Conservation (phyloP, 2,329 filamentous ascomycete genomes). For the Aspergillus versicolor region DNA sequence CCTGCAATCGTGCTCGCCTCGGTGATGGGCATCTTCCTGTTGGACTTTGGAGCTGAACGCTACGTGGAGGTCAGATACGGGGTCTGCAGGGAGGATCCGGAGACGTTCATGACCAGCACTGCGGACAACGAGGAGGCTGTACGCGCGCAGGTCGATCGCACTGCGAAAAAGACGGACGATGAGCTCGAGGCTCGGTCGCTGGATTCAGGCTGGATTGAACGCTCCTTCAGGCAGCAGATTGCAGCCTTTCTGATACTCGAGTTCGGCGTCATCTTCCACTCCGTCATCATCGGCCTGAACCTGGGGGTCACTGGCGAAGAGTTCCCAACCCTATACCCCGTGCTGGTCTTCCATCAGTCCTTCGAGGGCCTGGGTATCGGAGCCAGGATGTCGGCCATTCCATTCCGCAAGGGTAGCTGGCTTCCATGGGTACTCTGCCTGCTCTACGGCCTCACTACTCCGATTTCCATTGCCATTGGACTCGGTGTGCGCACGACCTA, state of each 20-base stretch:
- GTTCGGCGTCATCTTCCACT: slow-evolving; percentile 64
- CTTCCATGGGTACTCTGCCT: slow-evolving; percentile 13
- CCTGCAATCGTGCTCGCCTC: slow-evolving; percentile 14
- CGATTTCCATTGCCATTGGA: slow-evolving; percentile 14
- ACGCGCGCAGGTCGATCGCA: not conserved
- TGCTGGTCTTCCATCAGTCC: slow-evolving; percentile 63
- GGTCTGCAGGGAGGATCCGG: slow-evolving; percentile 11
- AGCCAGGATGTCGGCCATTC: slow-evolving; percentile 58
- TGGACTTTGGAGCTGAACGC: slow-evolving; percentile 14
- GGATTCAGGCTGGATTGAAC: slow-evolving; percentile 17
- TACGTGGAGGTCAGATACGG: slow-evolving; percentile 16
- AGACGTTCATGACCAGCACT: slow-evolving; percentile 9
- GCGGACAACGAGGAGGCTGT: slow-evolving; percentile 1
- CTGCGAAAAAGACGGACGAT: not conserved
- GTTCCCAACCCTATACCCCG: slow-evolving; percentile 58
- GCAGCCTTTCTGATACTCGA: slow-evolving; percentile 51
- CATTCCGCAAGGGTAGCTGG: slow-evolving; percentile 39
- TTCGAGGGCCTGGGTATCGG: slow-evolving; percentile 65
- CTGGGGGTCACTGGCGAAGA: slow-evolving; percentile 59
- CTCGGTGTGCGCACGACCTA: slow-evolving; percentile 13
- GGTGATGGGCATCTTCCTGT: slow-evolving; percentile 12
- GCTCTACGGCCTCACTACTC: slow-evolving; percentile 13
- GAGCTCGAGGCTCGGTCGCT: slow-evolving; percentile 4
- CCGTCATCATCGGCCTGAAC: slow-evolving; percentile 63
- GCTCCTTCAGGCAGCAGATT: slow-evolving; percentile 38